phyloP scores from a whole-genome alignment of 2,329 filamentous ascomycete species.

The Diaporthe helianthi region DNA sequence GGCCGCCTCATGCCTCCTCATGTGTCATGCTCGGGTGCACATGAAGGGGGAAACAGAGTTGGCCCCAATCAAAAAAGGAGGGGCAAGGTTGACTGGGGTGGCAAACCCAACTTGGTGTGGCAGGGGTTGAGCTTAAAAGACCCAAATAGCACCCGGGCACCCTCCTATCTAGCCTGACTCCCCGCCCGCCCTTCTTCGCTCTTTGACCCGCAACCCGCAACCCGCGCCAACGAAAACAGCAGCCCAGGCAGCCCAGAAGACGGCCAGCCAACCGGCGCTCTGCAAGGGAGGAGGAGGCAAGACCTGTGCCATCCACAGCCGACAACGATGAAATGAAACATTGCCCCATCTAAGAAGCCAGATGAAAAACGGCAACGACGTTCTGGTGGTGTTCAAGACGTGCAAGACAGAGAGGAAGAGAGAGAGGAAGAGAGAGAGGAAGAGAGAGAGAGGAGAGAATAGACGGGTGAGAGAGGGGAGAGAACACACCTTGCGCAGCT shows the following conservation, averaged over 20 bases:
- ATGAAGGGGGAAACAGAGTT: slow-evolving; percentile 11
- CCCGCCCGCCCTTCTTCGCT: slow-evolving; percentile 39
- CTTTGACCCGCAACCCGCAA: slow-evolving; percentile 47
- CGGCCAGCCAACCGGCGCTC: slow-evolving; percentile 18
- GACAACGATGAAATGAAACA: slow-evolving; percentile 2
- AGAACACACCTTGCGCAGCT: slow-evolving; percentile 80
- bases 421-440: too few relatives aligned
- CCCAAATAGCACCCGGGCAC: slow-evolving; percentile 62
- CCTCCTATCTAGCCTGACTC: slow-evolving; percentile 46
- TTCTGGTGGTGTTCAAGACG: neutral
- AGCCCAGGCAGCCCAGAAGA: slow-evolving; percentile 35
- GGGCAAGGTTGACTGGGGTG: slow-evolving; percentile 37
- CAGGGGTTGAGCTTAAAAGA: slow-evolving; percentile 56
- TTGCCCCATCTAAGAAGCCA: neutral
- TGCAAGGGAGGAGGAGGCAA: neutral
- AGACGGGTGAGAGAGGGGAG: slow-evolving; percentile 59
- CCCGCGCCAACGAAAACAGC: slow-evolving; percentile 37
- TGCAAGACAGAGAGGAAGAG: neutral
- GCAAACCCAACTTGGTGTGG: slow-evolving; percentile 23
- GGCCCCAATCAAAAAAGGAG: slow-evolving; percentile 41
- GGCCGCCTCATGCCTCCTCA: neutral
- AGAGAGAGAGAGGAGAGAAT: slow-evolving; percentile 42
- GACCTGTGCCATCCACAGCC: neutral
- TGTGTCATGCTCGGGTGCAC: slow-evolving; percentile 14
- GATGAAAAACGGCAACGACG: neutral